Evolutionary conservation across 306 rosid species (phyloP), one percentile per base, ranked within the genome.

Genomic region (Begonia masoniana): DNA sequence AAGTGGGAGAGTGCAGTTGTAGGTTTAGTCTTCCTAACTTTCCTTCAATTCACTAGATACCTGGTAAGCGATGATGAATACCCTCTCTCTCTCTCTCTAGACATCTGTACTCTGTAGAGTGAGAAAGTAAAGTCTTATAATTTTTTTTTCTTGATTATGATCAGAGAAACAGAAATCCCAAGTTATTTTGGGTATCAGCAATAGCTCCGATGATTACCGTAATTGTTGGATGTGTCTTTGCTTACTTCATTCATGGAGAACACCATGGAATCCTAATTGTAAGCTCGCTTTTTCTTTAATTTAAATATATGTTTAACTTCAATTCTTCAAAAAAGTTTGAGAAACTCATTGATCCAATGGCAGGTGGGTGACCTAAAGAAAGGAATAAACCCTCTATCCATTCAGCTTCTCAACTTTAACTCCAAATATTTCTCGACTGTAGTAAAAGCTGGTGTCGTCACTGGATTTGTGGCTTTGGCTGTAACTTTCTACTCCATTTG

Each of bases 181-280:
- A 85, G 66, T 77, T 89, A 31, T 89, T 89, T 70, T 85, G 89
- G 94, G 83, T 85, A 14, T 71, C 89, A 2, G 97, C 97, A 1
- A 71, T 89, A 59, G 74, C 77, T 64, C 95, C 97, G 10, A 79
- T 89, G 75, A 36, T 71, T 24, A 68, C 74, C 3, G 77, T 89
- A 8, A 7, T 85, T 6, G 45, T 69, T 13, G 81, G 83, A 15
- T 76, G 82, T 41, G 4, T 76, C 52, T 74, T 80, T 64, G 78
- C 89, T 11, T 80, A 55, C 74, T 72, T 85, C 4, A 62, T 68
- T n/a, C 58, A 82, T 11, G 87, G 84, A 49, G 14, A 47, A 15
- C 0, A 74, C 0, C 83, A 89, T 71, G 94, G 95, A 62, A 85
- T 89, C 62, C 66, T 68, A 74, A 76, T 62, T 54, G 95, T 89